Evolutionary conservation across 225 moss, liverwort and hornwort species (phyloP), one percentile per base, ranked within the genome.

Genomic region (Straminergon stramineum): DNA sequence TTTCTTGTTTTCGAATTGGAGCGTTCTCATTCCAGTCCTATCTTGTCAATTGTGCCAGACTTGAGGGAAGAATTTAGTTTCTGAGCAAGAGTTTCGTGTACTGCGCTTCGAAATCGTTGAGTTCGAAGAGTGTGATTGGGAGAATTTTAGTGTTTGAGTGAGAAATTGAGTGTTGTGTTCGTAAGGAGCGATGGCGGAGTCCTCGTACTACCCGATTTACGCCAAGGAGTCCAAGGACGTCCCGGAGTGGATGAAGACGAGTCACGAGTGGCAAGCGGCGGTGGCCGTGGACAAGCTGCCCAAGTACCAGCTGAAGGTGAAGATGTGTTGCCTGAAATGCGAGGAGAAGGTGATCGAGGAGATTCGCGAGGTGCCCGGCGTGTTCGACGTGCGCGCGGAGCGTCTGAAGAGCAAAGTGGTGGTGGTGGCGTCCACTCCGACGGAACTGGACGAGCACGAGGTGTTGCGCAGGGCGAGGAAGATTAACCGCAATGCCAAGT

Each of bases 281-380:
- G 91, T 91, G 57, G 39, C 92, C 1, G 86, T 94, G 43, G 92
- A 91, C 89, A 90, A 90, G 87, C 82, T 87, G 22, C 90, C 92
- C 87, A 92, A 92, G 74, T 53, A 75, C 43, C 91, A 94, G 91
- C 60, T 94, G 83, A 85, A 92, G 85, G 90, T 94, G 66, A 90
- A 89, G 43, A 19, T 92, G 89, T 94, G 94, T 6, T 94, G 94
- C 87, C 13, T 9, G 26, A 91, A 88, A 61, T 94, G 92, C 52
- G 85, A 91, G 90, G 92, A 94, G 92, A 91, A 90, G 83, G 85
- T 91, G 88, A 85, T 88, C 30, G 92, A 94, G 69, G 94, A 92
- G 83, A 92, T 94, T 57, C 85, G 41, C 2, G 94, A 89, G 35
- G 94, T 94, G 45, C 37, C 28, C 2, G 92, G 91, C 7, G 92